phyloP scores from a whole-genome alignment of 768 basidiomycete genomes.

The Cystobasidium ongulense region DNA sequence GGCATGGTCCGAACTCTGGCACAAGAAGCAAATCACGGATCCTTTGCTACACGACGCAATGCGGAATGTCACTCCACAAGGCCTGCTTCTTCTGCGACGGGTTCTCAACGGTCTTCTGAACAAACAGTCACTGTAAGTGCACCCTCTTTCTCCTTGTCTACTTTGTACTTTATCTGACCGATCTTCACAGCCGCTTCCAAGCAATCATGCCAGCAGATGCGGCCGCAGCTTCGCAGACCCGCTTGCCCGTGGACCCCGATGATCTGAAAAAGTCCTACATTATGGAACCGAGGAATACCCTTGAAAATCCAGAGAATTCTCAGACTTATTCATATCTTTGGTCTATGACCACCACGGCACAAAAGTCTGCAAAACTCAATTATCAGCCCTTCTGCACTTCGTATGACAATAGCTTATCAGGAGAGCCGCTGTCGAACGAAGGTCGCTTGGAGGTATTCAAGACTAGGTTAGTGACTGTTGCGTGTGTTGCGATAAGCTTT shows the following conservation, averaged over 20 bases:
- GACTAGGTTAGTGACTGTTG: not conserved
- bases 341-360: constrained; percentile 14
- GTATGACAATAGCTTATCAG: not conserved
- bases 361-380: not conserved
- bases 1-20: constrained; percentile 72
- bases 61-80: constrained; percentile 43
- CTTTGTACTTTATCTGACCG: too few relatives aligned
- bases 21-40: constrained; percentile 48
- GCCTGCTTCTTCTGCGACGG: constrained; percentile 51
- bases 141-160: not conserved
- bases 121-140: constrained; percentile 22
- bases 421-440: not conserved
- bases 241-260: not conserved
- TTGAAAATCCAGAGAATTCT: not conserved
- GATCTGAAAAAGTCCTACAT: not conserved
- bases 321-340: constrained; percentile 10
- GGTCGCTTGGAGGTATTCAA: not conserved
- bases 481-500: too few relatives aligned
- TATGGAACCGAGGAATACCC: not conserved
- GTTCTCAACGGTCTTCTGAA: not conserved
- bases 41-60: not conserved
- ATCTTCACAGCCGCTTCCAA: constrained; percentile 29
- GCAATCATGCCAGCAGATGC: constrained; percentile 8
- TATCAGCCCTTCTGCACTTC: constrained; percentile 3
- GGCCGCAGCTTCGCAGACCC: not conserved